A percentile compares a stretch with the other conserved stretches of the same genome.
Evolutionary conservation across 2,329 filamentous ascomycete genomes (phyloP).

Genomic region (Xylaria sp.): DNA sequence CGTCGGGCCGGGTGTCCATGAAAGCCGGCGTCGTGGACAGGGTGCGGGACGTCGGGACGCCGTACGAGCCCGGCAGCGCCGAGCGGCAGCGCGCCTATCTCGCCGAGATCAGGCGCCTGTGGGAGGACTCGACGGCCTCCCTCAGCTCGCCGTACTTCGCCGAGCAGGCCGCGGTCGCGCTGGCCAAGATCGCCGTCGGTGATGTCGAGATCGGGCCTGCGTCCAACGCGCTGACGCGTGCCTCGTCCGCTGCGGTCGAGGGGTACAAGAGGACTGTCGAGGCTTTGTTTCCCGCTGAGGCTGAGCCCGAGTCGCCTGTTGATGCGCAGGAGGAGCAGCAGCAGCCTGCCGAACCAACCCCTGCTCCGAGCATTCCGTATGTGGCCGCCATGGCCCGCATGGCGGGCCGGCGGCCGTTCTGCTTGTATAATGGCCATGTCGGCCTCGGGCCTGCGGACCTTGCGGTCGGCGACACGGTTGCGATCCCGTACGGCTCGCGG

Average conservation of each 20-base stretch:
- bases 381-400: constrained; percentile 20
- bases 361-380: constrained; percentile 8
- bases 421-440: constrained; percentile 27
- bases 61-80: constrained; percentile 1
- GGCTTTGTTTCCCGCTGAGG: constrained; percentile 15
- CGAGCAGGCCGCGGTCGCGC: constrained; percentile 27
- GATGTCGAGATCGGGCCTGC: constrained; percentile 18
- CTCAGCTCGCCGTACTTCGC: constrained; percentile 30
- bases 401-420: constrained; percentile 27
- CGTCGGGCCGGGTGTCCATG: constrained; percentile 13
- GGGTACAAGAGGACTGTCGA: constrained; percentile 22
- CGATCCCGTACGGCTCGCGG: constrained; percentile 30
- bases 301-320: background rate
- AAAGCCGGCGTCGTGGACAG: constrained; percentile 27
- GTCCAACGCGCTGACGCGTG: constrained; percentile 4
- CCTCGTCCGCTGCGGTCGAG: constrained; percentile 15
- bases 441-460: constrained; percentile 29
- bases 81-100: constrained; percentile 21
- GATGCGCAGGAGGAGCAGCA: background rate
- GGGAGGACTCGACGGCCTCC: constrained; percentile 29
- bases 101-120: constrained; percentile 25
- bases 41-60: constrained; percentile 21
- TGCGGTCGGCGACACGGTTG: constrained; percentile 16
- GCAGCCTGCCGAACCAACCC: background rate
- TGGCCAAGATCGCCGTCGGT: constrained; percentile 30